Percentiles rank a stretch among this genome's conserved stretches.
Evolutionary conservation across 1,284 basidiomycete species (phyloP).

Genomic region (Prillingera fragicola): DNA sequence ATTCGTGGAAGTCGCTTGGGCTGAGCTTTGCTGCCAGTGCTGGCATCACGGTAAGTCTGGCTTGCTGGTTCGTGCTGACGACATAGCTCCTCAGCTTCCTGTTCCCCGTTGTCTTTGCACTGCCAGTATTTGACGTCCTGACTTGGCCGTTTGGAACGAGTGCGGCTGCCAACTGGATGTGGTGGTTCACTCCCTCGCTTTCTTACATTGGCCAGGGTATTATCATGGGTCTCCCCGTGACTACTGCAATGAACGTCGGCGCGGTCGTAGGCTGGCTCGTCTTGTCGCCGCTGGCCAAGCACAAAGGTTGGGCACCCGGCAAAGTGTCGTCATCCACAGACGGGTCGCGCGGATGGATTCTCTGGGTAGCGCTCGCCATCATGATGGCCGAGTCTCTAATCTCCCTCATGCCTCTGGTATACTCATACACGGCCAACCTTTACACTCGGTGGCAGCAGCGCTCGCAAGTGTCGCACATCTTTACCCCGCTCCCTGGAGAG

Average conservation of each 20-base stretch:
- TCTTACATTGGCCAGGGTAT: slow-evolving; percentile 91
- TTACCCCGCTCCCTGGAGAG: slow-evolving; percentile 16
- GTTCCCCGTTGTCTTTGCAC: slow-evolving; percentile 81
- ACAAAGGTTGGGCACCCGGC: slow-evolving; percentile 82
- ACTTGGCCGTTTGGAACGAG: slow-evolving; percentile 51
- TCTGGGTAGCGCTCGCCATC: slow-evolving; percentile 90
- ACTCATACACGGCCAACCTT: slow-evolving; percentile 54
- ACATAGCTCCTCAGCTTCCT: slow-evolving; percentile 61
- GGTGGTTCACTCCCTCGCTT: slow-evolving; percentile 89
- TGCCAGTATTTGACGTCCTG: slow-evolving; percentile 76
- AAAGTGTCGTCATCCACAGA: slow-evolving; percentile 74
- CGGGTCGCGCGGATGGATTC: slow-evolving; percentile 85
- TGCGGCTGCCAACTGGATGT: slow-evolving; percentile 81
- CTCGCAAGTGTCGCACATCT: background rate
- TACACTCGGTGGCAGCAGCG: slow-evolving; percentile 16
- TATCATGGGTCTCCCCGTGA: slow-evolving; percentile 96
- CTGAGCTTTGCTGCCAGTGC: slow-evolving; percentile 71
- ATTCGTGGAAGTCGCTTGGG: slow-evolving; percentile 64
- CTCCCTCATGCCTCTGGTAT: slow-evolving; percentile 67
- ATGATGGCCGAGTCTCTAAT: slow-evolving; percentile 86
- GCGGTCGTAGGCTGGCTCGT: slow-evolving; percentile 95
- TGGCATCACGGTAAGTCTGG: slow-evolving; percentile 61
- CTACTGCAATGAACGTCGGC: slow-evolving; percentile 86
- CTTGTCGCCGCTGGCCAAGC: slow-evolving; percentile 77
- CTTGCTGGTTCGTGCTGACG: background rate